Evolutionary conservation across 116 monocot species (phyloP).

Genomic region (Phalaenopsis hybrid): DNA sequence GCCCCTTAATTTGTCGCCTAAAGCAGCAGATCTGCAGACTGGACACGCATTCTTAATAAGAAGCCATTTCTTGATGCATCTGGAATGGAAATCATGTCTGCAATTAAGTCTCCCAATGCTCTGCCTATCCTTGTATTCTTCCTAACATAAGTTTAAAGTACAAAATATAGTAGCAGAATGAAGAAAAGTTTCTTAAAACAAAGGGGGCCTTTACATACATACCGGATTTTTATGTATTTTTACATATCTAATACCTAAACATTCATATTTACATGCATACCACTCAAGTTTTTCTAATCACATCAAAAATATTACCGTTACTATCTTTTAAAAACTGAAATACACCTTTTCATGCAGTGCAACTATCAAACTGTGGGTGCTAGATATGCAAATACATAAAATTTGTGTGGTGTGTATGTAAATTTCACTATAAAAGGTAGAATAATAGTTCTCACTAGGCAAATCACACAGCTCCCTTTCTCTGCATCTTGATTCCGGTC

Average conservation of each 20-base stretch:
- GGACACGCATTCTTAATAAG: constrained; percentile 70
- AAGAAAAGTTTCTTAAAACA: not conserved
- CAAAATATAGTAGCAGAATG: not conserved
- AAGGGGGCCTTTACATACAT: not conserved
- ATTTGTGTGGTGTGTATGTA: too few relatives aligned
- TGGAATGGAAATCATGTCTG: constrained; percentile 56
- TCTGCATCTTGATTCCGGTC: constrained; percentile 6
- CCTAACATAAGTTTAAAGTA: constrained; percentile 35
- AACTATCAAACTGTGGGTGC: too few relatives aligned
- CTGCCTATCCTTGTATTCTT: constrained; percentile 49
- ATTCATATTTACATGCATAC: too few relatives aligned
- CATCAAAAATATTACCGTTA: too few relatives aligned
- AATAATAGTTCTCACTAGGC: constrained; percentile 27
- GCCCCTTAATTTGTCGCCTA: constrained; percentile 16
- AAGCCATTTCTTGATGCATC: constrained; percentile 80
- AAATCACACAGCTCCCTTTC: constrained; percentile 33
- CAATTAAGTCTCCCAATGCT: constrained; percentile 54
- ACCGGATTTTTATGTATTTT: too few relatives aligned
- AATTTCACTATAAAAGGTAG: too few relatives aligned
- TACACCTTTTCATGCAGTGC: too few relatives aligned
- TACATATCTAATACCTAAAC: too few relatives aligned
- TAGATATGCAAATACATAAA: too few relatives aligned
- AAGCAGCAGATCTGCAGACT: constrained; percentile 61
- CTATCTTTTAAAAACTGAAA: too few relatives aligned
- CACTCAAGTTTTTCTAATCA: too few relatives aligned